Percentiles rank a stretch among this genome's conserved stretches.
Conservation (phyloP, 768 basidiomycete genomes). For the Tricholoma bakamatsutake region DNA sequence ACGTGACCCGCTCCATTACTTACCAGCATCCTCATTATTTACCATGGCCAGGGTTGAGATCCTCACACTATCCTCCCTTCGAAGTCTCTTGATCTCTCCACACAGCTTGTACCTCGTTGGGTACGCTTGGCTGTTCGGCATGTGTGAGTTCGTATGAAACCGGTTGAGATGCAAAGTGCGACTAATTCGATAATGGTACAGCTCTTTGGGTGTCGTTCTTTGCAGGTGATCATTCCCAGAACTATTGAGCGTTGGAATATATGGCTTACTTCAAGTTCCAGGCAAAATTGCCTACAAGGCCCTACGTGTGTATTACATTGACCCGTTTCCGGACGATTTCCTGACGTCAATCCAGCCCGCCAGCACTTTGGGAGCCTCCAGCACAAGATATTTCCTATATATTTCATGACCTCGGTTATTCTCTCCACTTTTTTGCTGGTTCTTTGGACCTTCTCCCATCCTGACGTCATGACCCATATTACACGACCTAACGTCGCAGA, state of each 20-base stretch:
- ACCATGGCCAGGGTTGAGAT: constrained; percentile 30
- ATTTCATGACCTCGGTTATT: constrained; percentile 56
- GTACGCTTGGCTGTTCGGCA: constrained; percentile 64
- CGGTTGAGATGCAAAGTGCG: background rate
- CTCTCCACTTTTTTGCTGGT: constrained; percentile 48
- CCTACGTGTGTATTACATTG: constrained; percentile 39
- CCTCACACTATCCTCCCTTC: constrained; percentile 29
- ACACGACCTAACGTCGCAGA: constrained; percentile 46
- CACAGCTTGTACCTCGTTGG: constrained; percentile 45
- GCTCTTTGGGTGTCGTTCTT: constrained; percentile 66
- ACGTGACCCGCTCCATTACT: no score
- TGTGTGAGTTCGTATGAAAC: constrained; percentile 45
- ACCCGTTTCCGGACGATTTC: background rate
- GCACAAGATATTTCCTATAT: constrained; percentile 68
- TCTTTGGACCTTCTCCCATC: constrained; percentile 55
- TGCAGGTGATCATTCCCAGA: constrained; percentile 35
- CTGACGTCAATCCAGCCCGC: constrained; percentile 39
- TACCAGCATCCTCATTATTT: background rate
- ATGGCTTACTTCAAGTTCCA: constrained; percentile 13
- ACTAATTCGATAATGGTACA: constrained; percentile 20
- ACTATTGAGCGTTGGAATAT: background rate
- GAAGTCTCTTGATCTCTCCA: constrained; percentile 25
- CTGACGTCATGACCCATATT: constrained; percentile 44
- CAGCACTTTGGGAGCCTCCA: constrained; percentile 72
- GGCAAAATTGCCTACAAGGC: constrained; percentile 57